Evolutionary conservation across 2,329 filamentous ascomycete genomes (phyloP).

Genomic region (Verticillium klebahnii): DNA sequence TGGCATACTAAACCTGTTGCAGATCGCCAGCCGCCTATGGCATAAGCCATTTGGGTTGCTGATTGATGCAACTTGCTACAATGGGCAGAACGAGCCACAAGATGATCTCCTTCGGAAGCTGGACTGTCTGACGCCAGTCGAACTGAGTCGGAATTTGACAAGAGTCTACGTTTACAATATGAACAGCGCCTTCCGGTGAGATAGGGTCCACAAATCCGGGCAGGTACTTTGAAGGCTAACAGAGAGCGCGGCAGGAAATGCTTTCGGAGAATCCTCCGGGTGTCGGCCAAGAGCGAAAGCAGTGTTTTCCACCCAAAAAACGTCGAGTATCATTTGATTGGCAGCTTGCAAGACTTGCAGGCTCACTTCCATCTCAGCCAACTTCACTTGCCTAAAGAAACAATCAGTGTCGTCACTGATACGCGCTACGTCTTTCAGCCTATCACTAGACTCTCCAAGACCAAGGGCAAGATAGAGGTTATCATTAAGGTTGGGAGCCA

Average conservation of each 20-base stretch:
- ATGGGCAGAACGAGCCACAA: slow-evolving; percentile 60
- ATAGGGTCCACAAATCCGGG: slow-evolving; percentile 7
- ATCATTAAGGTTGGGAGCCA: slow-evolving; percentile 64
- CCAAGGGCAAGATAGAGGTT: slow-evolving; percentile 67
- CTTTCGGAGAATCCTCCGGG: slow-evolving; percentile 58
- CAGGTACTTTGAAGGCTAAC: background rate
- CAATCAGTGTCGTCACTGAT: slow-evolving; percentile 63
- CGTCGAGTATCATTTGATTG: slow-evolving; percentile 61
- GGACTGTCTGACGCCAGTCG: slow-evolving; percentile 57
- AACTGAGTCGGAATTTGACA: slow-evolving; percentile 54
- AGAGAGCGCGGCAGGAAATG: slow-evolving; percentile 43
- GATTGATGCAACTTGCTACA: slow-evolving; percentile 67
- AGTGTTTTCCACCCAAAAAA: slow-evolving; percentile 63
- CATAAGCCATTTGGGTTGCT: slow-evolving; percentile 64
- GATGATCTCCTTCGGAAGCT: slow-evolving; percentile 62
- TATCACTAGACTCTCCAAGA: slow-evolving; percentile 61
- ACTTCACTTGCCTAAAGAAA: slow-evolving; percentile 64
- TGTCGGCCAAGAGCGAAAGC: slow-evolving; percentile 55
- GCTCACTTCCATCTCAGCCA: slow-evolving; percentile 63
- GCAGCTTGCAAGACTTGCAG: slow-evolving; percentile 62
- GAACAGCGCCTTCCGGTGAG: slow-evolving; percentile 63
- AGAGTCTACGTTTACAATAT: slow-evolving; percentile 69
- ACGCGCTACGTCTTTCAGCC: slow-evolving; percentile 62
- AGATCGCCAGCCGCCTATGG: slow-evolving; percentile 68
- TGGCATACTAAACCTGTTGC: background rate